Base-by-base conservation (phyloP, 2,329 filamentous ascomycete genomes). In the Diplodia sapinea region DNA sequence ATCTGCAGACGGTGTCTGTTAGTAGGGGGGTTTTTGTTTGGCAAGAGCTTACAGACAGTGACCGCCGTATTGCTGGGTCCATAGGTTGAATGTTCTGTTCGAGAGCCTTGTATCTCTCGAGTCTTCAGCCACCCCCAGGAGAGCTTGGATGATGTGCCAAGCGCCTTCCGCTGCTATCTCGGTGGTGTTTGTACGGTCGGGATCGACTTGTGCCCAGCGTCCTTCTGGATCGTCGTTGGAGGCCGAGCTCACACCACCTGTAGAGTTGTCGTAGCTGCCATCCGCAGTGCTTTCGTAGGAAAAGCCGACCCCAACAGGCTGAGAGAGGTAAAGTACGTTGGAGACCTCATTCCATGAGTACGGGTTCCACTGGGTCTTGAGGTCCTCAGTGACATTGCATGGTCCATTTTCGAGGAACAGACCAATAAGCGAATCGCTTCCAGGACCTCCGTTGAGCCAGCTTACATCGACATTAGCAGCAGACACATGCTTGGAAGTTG, bases 61-160 rank as follows among this genome's bases (percentile, higher is more conserved):
- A 47, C 83, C 82, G 43, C 73, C 72, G 54, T 79, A 79, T 68
- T 79, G 81, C 71, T 85, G 82, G 0, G 83, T 84, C 81, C 82
- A 84, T 38, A 85, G 74, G 65, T 83, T 84, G 72, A 87, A 87
- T 4, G 81, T 83, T 9, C 31, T 57, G 51, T 47, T 47, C 20
- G 11, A 31, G 11, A 66, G 17, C 17, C 83, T 26, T 83, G 85
- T 68, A 86, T 81, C 33, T 79, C 43, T 29, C 4, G 49, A 17
- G 86, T 84, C n/a, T 87, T 74, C 68, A 75, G 74, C 1, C 74
- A 75, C 7, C 72, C 76, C 75, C 43, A 78, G 62, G 66, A 79
- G 78, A 4, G 74, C 75, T 55, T 79, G 77, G 2, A 79, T 67
- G 40, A 78, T 74, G 33, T 79, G 73, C 76, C 76, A 79, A 4